Base-by-base conservation (phyloP, 352 stramenopile species). In the Pythium guiyangense region DNA sequence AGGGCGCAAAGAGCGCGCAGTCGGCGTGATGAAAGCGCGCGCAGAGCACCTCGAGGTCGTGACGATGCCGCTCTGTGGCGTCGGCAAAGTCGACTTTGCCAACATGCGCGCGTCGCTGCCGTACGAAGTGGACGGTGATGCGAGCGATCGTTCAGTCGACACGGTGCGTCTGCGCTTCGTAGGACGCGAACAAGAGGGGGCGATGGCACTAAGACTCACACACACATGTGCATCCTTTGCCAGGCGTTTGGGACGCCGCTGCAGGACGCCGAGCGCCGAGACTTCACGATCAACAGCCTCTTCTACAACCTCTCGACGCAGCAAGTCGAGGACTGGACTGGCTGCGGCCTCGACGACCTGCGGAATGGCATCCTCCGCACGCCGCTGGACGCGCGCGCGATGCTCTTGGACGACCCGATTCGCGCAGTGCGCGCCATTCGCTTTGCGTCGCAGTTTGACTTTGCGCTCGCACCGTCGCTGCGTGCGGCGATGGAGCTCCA, bases 1-100 rank as follows among this genome's bases (percentile, higher is more conserved):
- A n/a, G n/a, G n/a, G n/a, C n/a, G n/a, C n/a, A n/a, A n/a, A n/a
- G n/a, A n/a, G n/a, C n/a, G n/a, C n/a, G n/a, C n/a, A n/a, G n/a
- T n/a, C n/a, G n/a, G n/a, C n/a, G n/a, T n/a, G n/a, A n/a, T n/a
- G n/a, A n/a, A n/a, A n/a, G n/a, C n/a, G n/a, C n/a, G n/a, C n/a
- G n/a, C n/a, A n/a, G n/a, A n/a, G n/a, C n/a, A n/a, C n/a, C n/a
- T n/a, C n/a, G n/a, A n/a, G n/a, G n/a, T n/a, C n/a, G n/a, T n/a
- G n/a, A n/a, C n/a, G n/a, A n/a, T n/a, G n/a, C n/a, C n/a, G n/a
- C n/a, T n/a, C n/a, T n/a, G n/a, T n/a, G n/a, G n/a, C n/a, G n/a
- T n/a, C n/a, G n/a, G n/a, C n/a, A n/a, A n/a, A n/a, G n/a, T 99
- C 57, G 97, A 99, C 70, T 98, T 99, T 73, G 97, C 99, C 2